Evolutionary conservation across 805 yeast species (phyloP).

Genomic region (Candida coquimbonensis): DNA sequence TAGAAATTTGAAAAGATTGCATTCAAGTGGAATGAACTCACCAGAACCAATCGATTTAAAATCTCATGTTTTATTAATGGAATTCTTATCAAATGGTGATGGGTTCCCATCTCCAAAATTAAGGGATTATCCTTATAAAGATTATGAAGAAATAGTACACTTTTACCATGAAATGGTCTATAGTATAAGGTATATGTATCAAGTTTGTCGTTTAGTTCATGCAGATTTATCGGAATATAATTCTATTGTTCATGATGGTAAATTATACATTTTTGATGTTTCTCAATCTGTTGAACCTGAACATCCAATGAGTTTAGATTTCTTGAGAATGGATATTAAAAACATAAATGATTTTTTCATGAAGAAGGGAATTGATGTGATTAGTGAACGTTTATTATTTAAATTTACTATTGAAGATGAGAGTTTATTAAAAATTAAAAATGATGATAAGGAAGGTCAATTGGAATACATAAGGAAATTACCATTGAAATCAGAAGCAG

Average conservation of each 20-base stretch:
- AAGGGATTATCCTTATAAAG: slow-evolving; percentile 72
- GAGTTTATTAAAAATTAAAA: slow-evolving; percentile 30
- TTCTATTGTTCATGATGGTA: slow-evolving; percentile 72
- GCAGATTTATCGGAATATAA: slow-evolving; percentile 97
- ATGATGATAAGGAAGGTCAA: slow-evolving; percentile 30
- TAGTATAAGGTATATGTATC: slow-evolving; percentile 82
- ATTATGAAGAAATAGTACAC: slow-evolving; percentile 54
- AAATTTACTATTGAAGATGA: slow-evolving; percentile 58
- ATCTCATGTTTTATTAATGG: slow-evolving; percentile 92
- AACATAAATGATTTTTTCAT: slow-evolving; percentile 86
- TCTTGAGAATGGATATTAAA: slow-evolving; percentile 94
- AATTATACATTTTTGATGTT: slow-evolving; percentile 86
- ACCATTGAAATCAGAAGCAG: slow-evolving; percentile 47
- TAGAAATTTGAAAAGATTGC: slow-evolving; percentile 78
- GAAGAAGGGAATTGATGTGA: slow-evolving; percentile 64
- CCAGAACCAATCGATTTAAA: slow-evolving; percentile 89
- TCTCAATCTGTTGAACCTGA: slow-evolving; percentile 97
- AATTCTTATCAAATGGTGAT: slow-evolving; percentile 65
- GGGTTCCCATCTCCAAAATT: slow-evolving; percentile 91
- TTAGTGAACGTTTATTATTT: slow-evolving; percentile 77
- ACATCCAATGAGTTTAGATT: slow-evolving; percentile 94
- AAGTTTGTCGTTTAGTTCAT: slow-evolving; percentile 84
- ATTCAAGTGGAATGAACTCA: slow-evolving; percentile 76
- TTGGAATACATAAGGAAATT: slow-evolving; percentile 40
- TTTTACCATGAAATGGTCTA: slow-evolving; percentile 75